Evolutionary conservation across 2,329 filamentous ascomycete genomes (phyloP).

Genomic region (Pseudocercospora vitis): DNA sequence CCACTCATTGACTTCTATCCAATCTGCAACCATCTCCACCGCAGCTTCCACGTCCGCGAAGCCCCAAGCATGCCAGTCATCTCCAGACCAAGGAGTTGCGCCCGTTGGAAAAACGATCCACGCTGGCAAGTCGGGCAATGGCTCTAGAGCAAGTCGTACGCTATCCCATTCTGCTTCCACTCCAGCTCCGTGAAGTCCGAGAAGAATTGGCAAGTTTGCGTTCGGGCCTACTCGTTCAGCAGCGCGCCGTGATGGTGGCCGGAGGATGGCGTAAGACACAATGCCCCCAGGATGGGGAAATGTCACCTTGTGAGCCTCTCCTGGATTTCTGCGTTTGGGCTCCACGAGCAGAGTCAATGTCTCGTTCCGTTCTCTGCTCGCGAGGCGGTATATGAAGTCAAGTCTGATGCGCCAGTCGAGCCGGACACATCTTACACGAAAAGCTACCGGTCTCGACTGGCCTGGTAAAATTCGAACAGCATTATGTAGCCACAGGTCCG

Average conservation of each 20-base stretch:
- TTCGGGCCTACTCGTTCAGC: slow-evolving; percentile 29
- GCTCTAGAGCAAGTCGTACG: slow-evolving; percentile 51
- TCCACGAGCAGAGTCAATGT: slow-evolving; percentile 17
- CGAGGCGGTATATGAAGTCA: slow-evolving; percentile 23
- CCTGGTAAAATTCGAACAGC: slow-evolving; percentile 37
- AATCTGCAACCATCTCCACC: slow-evolving; percentile 49
- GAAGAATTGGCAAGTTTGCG: slow-evolving; percentile 48
- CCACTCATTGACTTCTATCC: slow-evolving; percentile 54
- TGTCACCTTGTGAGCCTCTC: slow-evolving; percentile 54
- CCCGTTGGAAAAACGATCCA: slow-evolving; percentile 59
- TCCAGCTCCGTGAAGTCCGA: slow-evolving; percentile 58
- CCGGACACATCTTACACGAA: slow-evolving; percentile 37
- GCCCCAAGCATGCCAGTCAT: slow-evolving; percentile 64
- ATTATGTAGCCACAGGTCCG: slow-evolving; percentile 14
- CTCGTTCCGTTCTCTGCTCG: slow-evolving; percentile 8
- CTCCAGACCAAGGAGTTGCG: slow-evolving; percentile 59
- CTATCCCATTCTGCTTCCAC: slow-evolving; percentile 53
- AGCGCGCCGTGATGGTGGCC: slow-evolving; percentile 51
- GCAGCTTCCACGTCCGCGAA: slow-evolving; percentile 57
- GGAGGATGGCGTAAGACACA: slow-evolving; percentile 58
- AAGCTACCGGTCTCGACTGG: slow-evolving; percentile 45
- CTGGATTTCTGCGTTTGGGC: slow-evolving; percentile 6
- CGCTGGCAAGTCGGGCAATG: slow-evolving; percentile 53
- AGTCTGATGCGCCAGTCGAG: slow-evolving; percentile 15
- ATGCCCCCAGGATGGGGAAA: slow-evolving; percentile 55